These are phyloP conservation scores for Iberis pinnata DNA, from an alignment of 345 rosid species.

Conservation along the genomic window DNA sequence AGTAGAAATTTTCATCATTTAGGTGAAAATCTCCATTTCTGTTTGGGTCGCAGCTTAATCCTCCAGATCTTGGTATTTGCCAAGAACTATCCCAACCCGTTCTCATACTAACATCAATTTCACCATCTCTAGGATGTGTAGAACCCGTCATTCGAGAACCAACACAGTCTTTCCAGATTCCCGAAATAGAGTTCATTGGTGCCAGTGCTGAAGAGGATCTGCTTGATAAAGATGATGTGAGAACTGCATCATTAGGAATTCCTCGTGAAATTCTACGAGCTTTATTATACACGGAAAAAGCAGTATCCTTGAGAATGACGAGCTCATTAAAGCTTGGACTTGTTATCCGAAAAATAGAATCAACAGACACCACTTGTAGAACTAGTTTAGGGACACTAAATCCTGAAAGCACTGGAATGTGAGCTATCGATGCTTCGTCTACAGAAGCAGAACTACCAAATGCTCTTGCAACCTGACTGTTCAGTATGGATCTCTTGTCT, in stretches of 20 bases:
- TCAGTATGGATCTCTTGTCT: slow-evolving; percentile 57
- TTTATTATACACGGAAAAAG: slow-evolving; percentile 91
- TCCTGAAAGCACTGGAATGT: slow-evolving; percentile 77
- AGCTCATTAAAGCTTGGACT: slow-evolving; percentile 83
- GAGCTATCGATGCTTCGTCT: slow-evolving; percentile 81
- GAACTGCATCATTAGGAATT: slow-evolving; percentile 46
- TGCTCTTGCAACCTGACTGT: slow-evolving; percentile 83
- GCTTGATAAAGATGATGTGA: slow-evolving; percentile 49
- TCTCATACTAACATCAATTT: slow-evolving; percentile 78
- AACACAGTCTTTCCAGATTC: slow-evolving; percentile 86
- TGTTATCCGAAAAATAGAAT: slow-evolving; percentile 85
- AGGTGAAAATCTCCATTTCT: slow-evolving; percentile 63
- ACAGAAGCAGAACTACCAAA: slow-evolving; percentile 73
- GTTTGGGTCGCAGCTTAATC: slow-evolving; percentile 65
- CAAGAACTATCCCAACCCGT: slow-evolving; percentile 82
- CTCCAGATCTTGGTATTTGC: slow-evolving; percentile 74
- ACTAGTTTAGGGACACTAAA: slow-evolving; percentile 78
- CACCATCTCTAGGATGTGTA: slow-evolving; percentile 81
- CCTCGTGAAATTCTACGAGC: slow-evolving; percentile 84
- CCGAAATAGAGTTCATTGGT: slow-evolving; percentile 56
- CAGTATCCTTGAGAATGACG: slow-evolving; percentile 81
- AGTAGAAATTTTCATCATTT: slow-evolving; percentile 59
- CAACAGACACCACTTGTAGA: slow-evolving; percentile 85
- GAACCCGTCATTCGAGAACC: slow-evolving; percentile 74
- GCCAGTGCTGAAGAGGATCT: slow-evolving; percentile 63